phyloP scores from a whole-genome alignment of 1,139 yeast species.

The Candida labiduridarum region DNA sequence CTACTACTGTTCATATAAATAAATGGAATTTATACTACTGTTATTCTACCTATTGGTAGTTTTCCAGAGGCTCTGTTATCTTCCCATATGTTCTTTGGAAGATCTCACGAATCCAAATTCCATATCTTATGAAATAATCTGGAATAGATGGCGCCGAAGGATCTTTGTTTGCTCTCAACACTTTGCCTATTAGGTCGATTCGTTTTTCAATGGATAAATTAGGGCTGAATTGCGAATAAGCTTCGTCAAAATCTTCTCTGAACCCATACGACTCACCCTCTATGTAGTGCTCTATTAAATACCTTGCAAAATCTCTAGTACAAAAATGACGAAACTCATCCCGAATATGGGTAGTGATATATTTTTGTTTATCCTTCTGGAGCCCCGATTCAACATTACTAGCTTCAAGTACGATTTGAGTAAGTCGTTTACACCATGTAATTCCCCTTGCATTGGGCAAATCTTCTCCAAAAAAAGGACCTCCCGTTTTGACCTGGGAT shows the following conservation, averaged over 20 bases:
- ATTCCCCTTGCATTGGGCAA: background rate
- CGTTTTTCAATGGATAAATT: constrained; percentile 11
- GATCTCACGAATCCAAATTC: constrained; percentile 20
- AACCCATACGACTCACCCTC: constrained; percentile 14
- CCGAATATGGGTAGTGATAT: constrained; percentile 12
- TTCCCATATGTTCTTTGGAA: constrained; percentile 19
- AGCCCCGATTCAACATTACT: background rate
- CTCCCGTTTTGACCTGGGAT: background rate
- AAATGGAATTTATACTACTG: background rate
- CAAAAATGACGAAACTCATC: constrained; percentile 12
- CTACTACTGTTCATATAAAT: background rate
- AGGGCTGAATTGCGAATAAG: constrained; percentile 12
- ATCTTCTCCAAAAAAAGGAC: background rate
- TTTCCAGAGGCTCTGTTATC: constrained; percentile 20
- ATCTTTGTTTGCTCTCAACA: constrained; percentile 5
- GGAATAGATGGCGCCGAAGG: background rate
- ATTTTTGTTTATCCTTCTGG: constrained; percentile 6
- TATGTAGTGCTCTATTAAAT: constrained; percentile 21
- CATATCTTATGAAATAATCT: constrained; percentile 18
- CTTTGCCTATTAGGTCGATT: constrained; percentile 12
- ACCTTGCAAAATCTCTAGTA: constrained; percentile 16
- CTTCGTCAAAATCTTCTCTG: constrained; percentile 18
- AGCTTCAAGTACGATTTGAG: constrained; percentile 15
- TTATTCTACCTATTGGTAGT: constrained; percentile 12
- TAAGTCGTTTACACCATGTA: constrained; percentile 16